Base-by-base conservation (phyloP, 2,329 filamentous ascomycete species). In the Plenodomus tracheiphilus region DNA sequence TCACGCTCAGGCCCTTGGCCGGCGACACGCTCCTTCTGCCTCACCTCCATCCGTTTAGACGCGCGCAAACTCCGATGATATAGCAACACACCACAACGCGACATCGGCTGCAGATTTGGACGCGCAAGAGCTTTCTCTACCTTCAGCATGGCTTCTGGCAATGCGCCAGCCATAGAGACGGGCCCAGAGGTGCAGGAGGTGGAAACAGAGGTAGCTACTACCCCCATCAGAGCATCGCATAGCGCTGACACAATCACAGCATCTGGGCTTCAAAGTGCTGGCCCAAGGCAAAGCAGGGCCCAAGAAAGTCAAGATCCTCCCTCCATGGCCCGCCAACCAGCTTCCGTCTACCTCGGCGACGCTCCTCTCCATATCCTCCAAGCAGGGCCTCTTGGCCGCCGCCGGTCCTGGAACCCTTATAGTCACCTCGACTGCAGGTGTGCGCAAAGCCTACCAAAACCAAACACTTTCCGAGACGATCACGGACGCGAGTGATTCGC, bases 381-480 rank as follows among this genome's bases (percentile, higher is more conserved):
- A 80, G 52, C 86, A 85, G 71, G 91, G 91, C 35, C 80, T 99
- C 18, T 79, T 97, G 46, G 93, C 93, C 22, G 94, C 92, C 41
- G 94, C 89, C 42, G 89, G 90, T 15, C 93, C 93, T 32, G 86
- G 95, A 63, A 81, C 81, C 41, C 80, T 99, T 38, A 79, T 89
- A 50, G 74, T 99, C 49, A 85, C 89, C 28, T 85, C 82, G 2
- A 95, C 93, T 13, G 85, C 92, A 46, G 81, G 85, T 3, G 82
- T 96, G 39, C 85, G 92, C 60, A 86, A 88, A 56, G 85, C 88
- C 2, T 93, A 96, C 66, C 79, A 55, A n/a, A 32, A 50, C 15
- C 54, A 82, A 48, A 72, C 79, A 11, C 75, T 19, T 3, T 48
- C 50, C 36, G 50, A 53, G 20, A 43, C 41, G 16, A 49, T 53